Base-by-base conservation (phyloP, 371 early-diverging fungal species). In the Actinomucor elegans region DNA sequence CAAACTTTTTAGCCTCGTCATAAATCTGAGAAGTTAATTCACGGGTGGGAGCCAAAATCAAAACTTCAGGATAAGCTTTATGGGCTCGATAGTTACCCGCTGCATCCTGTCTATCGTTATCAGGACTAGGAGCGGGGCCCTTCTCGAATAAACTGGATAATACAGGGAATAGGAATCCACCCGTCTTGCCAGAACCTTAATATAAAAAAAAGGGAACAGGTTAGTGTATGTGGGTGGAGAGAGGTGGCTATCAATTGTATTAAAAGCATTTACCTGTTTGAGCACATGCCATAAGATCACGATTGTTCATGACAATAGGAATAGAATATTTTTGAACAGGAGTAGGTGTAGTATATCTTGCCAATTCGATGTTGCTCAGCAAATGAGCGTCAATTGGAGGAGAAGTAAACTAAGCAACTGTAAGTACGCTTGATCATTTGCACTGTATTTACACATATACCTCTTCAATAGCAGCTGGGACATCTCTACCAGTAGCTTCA, bases 301-400 rank as follows among this genome's bases (percentile, higher is more conserved):
- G 73, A 5, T 82, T 81, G 5, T 64, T 56, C 21, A 65, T 35
- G n/a, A 91, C 60, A 20, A 89, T 73, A 5, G 92, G 88, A 31
- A 92, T 77, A 10, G 89, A 77, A 46, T 87, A 57, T 40, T 77
- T 80, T 58, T 81, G 93, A 3, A 93, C 83, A 0, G 88, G 87
- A 6, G 91, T 92, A 0, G 93, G 92, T 0, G 69, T 77, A 0
- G 56, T 68, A 57, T 87, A 90, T 1, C 75, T 69, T 20, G 81
- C 76, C 4, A 84, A 64, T 14, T 67, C 44, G 23, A 87, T 71
- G 47, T 91, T 88, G 60, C 78, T 80, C 38, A 91, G 78, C 21
- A 94, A 74, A 42, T 96, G 88, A 7, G 76, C 75, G 61, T 96
- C 94, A 32, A 98, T 66, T 23, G 79, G 92, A 78, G 82, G 73